Evolutionary conservation across 1,284 basidiomycete genomes (phyloP).

Genomic region (Cerioporus squamosus): DNA sequence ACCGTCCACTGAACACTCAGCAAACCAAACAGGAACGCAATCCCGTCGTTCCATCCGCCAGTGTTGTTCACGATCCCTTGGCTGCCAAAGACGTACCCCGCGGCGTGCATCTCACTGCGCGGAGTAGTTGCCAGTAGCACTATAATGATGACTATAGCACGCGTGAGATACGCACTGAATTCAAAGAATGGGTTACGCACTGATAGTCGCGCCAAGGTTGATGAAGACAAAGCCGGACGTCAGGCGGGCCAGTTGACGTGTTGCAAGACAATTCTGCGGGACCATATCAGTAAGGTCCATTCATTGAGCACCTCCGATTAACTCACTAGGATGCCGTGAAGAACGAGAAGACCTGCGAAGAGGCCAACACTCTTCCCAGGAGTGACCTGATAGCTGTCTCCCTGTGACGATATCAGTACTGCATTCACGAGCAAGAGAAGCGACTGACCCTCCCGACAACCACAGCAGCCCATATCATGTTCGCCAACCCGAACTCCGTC

Average conservation of each 20-base stretch:
- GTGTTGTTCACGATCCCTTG: constrained; percentile 73
- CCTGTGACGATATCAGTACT: constrained; percentile 31
- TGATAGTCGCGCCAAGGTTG: constrained; percentile 77
- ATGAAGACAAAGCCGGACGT: constrained; percentile 87
- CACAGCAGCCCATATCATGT: constrained; percentile 88
- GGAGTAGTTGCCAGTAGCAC: constrained; percentile 81
- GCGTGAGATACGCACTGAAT: not conserved
- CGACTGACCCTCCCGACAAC: constrained; percentile 53
- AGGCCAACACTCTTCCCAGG: constrained; percentile 77
- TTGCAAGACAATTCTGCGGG: constrained; percentile 80
- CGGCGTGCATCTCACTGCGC: constrained; percentile 80
- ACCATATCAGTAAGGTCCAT: not conserved
- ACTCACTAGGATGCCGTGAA: constrained; percentile 74
- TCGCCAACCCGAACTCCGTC: constrained; percentile 87
- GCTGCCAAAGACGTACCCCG: constrained; percentile 80
- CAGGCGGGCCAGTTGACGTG: constrained; percentile 78
- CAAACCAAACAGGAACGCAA: constrained; percentile 88
- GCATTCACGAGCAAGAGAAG: not conserved
- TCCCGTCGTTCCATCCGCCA: constrained; percentile 79
- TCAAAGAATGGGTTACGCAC: constrained; percentile 43
- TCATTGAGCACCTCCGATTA: not conserved
- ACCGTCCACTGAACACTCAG: constrained; percentile 93
- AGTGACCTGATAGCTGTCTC: constrained; percentile 53
- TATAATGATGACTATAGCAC: constrained; percentile 74
- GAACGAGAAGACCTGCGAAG: constrained; percentile 68